These are phyloP conservation scores for Leptomonas pyrrhocoris DNA, from an alignment of 208 protist genomes.

Conservation along the genomic window DNA sequence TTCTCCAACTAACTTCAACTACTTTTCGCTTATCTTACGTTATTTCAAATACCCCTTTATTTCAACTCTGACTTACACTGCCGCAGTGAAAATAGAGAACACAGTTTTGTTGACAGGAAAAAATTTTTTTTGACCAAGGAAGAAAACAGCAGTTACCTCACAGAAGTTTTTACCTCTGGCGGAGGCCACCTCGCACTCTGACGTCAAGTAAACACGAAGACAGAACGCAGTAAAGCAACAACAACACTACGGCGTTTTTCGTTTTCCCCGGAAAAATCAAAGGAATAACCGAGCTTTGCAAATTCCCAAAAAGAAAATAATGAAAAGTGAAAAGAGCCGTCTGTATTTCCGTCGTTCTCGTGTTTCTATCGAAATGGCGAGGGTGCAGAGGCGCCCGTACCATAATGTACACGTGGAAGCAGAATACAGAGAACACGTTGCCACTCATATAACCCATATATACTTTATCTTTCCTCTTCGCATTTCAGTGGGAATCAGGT, in stretches of 20 bases:
- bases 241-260: constrained; percentile 3
- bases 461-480: background rate
- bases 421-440: constrained; percentile 7
- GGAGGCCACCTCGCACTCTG: background rate
- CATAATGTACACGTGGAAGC: background rate
- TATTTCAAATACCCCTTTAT: constrained; percentile 15
- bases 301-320: too few species aligned
- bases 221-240: background rate
- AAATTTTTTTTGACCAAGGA: background rate
- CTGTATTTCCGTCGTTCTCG: background rate
- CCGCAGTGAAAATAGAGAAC: constrained; percentile 12
- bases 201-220: constrained; percentile 4
- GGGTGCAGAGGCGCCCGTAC: background rate
- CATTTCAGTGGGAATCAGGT: background rate
- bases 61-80: constrained; percentile 23
- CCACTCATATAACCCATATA: background rate
- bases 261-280: constrained; percentile 16
- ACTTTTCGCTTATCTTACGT: constrained; percentile 18
- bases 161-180: constrained; percentile 5
- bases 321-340: background rate
- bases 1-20: constrained; percentile 35
- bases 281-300: background rate
- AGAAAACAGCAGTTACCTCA: background rate
- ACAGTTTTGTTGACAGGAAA: constrained; percentile 2
- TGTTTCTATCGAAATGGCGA: background rate